Base-by-base conservation (phyloP, 139 green algal genomes). In the Chlorella ohadii region DNA sequence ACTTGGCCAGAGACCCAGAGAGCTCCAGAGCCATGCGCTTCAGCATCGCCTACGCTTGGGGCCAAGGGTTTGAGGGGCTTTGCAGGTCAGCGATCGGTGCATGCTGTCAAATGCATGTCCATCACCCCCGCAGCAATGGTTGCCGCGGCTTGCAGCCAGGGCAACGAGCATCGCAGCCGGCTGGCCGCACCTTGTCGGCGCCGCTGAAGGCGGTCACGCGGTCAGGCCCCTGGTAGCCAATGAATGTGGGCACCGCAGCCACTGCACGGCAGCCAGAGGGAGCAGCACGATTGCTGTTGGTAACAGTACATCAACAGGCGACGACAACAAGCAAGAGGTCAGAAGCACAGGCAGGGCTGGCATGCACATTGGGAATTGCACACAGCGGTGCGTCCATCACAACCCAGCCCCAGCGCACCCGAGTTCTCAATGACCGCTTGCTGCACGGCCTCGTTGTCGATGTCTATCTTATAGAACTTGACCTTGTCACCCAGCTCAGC, bases 401-500 rank as follows among this genome's bases (percentile, higher is more conserved):
- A 17, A 16, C 31, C 47, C 28, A 31, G 27, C 44, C 13, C 23
- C 1, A 13, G 7, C 73, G 23, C 38, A 83, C 63, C 78, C 31
- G 63, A 83, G 41, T 83, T 83, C 28, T 73, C 63, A 44, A 25
- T 64, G 25, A 83, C 61, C n/a, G 78, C 76, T 23, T 34, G 38
- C 59, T 72, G 76, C 57, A 31, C 67, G 15, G 76, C 68, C 20
- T 66, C 13, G 22, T 92, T 85, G 67, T 96, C 93, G 23, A 96
- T 96, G 80, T 96, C 93, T 1, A 96, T 78, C 78, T 94, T 96
- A 33, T 89, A 80, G 31, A 96, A 96, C 20, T 67, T 82, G 15
- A 93, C 90, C n/a, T 38, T 59, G 51, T 59, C 36, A 13, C 68
- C 41, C 56, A 82, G 38, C 27, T 85, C 59, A 6, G 41, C 47